A percentile compares a stretch with the other conserved stretches of the same genome.
These are phyloP conservation scores for Inosperma sp. DNA, from an alignment of 768 basidiomycete species.

Conservation along the genomic window DNA sequence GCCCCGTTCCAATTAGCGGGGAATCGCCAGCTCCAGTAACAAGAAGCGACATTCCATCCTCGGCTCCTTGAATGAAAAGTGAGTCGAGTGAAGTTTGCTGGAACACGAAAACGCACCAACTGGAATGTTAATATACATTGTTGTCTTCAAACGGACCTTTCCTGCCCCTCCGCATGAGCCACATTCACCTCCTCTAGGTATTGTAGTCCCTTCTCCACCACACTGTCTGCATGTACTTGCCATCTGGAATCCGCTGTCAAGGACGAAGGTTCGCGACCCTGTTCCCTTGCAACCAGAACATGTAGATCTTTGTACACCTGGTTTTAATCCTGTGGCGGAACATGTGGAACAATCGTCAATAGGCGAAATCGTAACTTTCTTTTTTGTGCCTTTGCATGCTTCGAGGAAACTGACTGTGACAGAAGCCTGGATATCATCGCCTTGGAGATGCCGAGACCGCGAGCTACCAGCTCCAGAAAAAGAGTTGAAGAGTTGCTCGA, in stretches of 20 bases:
- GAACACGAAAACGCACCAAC: constrained; percentile 52
- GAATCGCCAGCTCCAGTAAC: constrained; percentile 80
- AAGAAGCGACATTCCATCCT: constrained; percentile 90
- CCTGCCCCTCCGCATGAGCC: constrained; percentile 81
- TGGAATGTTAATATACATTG: constrained; percentile 78
- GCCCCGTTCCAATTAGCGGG: constrained; percentile 73
- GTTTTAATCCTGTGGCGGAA: constrained; percentile 79
- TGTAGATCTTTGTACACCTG: constrained; percentile 74
- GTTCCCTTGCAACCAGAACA: constrained; percentile 82
- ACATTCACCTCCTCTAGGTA: constrained; percentile 78
- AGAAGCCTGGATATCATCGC: constrained; percentile 77
- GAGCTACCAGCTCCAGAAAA: constrained; percentile 48
- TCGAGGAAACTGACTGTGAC: constrained; percentile 85
- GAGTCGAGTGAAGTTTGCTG: constrained; percentile 6
- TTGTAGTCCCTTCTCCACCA: constrained; percentile 71
- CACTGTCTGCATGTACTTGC: constrained; percentile 84
- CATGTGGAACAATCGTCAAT: constrained; percentile 83
- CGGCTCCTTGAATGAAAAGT: constrained; percentile 56
- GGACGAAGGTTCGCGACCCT: constrained; percentile 83
- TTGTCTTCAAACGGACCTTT: constrained; percentile 74
- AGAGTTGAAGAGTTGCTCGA: constrained; percentile 80
- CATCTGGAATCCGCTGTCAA: constrained; percentile 96
- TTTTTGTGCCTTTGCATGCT: constrained; percentile 84
- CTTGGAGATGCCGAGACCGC: constrained; percentile 46
- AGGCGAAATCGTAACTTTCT: constrained; percentile 72